Conservation (phyloP, 176 grass and related monocot genomes). For the Raddia distichophylla region DNA sequence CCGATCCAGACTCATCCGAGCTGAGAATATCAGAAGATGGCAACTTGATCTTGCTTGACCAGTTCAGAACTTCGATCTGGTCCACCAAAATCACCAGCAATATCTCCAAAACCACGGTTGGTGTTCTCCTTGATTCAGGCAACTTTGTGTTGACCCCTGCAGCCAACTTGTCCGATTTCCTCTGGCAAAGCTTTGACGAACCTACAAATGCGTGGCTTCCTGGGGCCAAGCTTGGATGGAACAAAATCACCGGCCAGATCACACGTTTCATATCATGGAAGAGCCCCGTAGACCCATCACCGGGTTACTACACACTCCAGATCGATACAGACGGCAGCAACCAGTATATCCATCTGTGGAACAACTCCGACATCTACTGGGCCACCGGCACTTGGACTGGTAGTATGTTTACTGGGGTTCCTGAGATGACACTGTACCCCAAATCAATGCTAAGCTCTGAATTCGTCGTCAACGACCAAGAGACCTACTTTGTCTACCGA, state of each 20-base stretch:
- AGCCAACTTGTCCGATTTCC: slow-evolving; percentile 13
- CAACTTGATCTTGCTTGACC: slow-evolving; percentile 45
- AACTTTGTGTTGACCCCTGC: slow-evolving; percentile 37
- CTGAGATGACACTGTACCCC: slow-evolving; percentile 32
- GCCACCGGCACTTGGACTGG: slow-evolving; percentile 46
- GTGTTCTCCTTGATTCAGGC: slow-evolving; percentile 44
- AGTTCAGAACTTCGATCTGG: slow-evolving; percentile 30
- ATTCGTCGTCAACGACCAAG: not conserved
- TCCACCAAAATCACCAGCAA: slow-evolving; percentile 9
- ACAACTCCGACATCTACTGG: slow-evolving; percentile 35
- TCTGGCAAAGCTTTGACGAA: slow-evolving; percentile 54
- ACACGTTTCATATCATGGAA: slow-evolving; percentile 23
- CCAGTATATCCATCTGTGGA: slow-evolving; percentile 43
- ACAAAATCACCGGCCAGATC: slow-evolving; percentile 6
- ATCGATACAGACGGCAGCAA: slow-evolving; percentile 3
- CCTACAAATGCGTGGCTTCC: slow-evolving; percentile 52
- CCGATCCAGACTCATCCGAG: slow-evolving; percentile 28
- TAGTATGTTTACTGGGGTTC: not conserved
- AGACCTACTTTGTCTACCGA: not conserved
- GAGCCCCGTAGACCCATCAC: too few relatives aligned
- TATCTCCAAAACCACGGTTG: slow-evolving; percentile 6
- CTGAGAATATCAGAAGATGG: slow-evolving; percentile 43
- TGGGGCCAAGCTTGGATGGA: slow-evolving; percentile 32
- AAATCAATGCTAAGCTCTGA: not conserved
- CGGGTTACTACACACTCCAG: too few relatives aligned